phyloP scores from a whole-genome alignment of 805 yeast genomes.

The Zygoascus ofunaensis region DNA sequence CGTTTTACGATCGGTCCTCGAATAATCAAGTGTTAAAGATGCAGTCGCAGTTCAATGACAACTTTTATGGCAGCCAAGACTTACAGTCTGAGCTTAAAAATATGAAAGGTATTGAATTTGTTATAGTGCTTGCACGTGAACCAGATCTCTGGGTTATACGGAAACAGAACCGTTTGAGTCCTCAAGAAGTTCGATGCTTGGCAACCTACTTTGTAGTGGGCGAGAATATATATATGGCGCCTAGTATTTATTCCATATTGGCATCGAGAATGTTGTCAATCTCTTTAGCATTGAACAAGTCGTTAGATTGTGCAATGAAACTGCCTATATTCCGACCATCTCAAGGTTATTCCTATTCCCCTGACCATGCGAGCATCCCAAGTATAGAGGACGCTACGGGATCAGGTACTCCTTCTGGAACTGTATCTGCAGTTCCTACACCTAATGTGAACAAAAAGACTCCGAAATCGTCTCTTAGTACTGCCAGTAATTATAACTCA shows the following conservation, averaged over 20 bases:
- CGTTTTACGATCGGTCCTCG: slow-evolving; percentile 88
- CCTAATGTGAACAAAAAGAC: slow-evolving; percentile 5
- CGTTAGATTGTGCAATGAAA: slow-evolving; percentile 38
- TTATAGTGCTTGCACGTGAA: slow-evolving; percentile 63
- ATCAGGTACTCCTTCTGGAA: slow-evolving; percentile 5
- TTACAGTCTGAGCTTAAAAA: slow-evolving; percentile 54
- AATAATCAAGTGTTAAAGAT: slow-evolving; percentile 90
- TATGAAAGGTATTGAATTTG: slow-evolving; percentile 81
- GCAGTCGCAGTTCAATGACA: slow-evolving; percentile 80
- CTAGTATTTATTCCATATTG: slow-evolving; percentile 60
- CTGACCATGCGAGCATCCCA: slow-evolving; percentile 11
- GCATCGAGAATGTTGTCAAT: slow-evolving; percentile 59
- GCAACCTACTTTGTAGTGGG: slow-evolving; percentile 85
- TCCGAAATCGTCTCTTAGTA: slow-evolving; percentile 1
- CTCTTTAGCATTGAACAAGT: slow-evolving; percentile 35
- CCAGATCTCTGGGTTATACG: slow-evolving; percentile 91
- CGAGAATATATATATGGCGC: slow-evolving; percentile 88
- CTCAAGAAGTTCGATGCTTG: slow-evolving; percentile 43
- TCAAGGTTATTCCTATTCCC: slow-evolving; percentile 45
- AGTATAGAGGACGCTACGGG: slow-evolving; percentile 4
- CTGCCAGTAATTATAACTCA: slow-evolving; percentile 4
- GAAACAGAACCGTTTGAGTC: slow-evolving; percentile 60
- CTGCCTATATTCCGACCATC: slow-evolving; percentile 51
- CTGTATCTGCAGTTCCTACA: slow-evolving; percentile 4
- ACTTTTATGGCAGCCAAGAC: slow-evolving; percentile 31